Percentiles rank a stretch among this genome's conserved stretches.
These are phyloP conservation scores for Colletotrichum australisinense DNA, from an alignment of 2,329 filamentous ascomycete genomes.

Conservation along the genomic window DNA sequence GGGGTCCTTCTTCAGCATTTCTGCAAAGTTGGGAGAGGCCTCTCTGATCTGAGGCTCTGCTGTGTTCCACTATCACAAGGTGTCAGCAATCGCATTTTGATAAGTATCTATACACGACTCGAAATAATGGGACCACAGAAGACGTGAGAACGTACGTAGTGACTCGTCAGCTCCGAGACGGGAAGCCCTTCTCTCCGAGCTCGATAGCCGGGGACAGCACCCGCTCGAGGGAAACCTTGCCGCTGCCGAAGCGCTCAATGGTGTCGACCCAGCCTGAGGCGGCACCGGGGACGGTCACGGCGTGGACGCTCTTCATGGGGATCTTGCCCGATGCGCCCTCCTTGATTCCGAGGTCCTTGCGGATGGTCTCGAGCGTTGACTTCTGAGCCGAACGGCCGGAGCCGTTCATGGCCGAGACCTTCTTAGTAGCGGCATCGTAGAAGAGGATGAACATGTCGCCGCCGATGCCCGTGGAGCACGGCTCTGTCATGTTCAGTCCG, in stretches of 20 bases:
- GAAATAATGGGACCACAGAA: too few species aligned
- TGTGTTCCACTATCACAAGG: slow-evolving; percentile 73
- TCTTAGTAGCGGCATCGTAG: slow-evolving; percentile 85
- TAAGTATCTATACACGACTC: too few species aligned
- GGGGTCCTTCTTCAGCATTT: slow-evolving; percentile 87
- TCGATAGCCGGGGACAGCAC: slow-evolving; percentile 86
- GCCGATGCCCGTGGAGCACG: slow-evolving; percentile 92
- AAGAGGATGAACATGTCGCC: slow-evolving; percentile 97
- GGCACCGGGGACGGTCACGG: slow-evolving; percentile 89
- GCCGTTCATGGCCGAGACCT: slow-evolving; percentile 89
- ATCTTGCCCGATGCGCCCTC: slow-evolving; percentile 70
- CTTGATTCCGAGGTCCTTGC: slow-evolving; percentile 74
- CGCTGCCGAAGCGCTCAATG: slow-evolving; percentile 89
- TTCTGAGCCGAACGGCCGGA: slow-evolving; percentile 85
- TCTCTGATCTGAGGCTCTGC: slow-evolving; percentile 72
- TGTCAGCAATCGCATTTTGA: not conserved
- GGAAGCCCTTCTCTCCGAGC: slow-evolving; percentile 89
- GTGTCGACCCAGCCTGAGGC: slow-evolving; percentile 94
- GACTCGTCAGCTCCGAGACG: slow-evolving; percentile 82
- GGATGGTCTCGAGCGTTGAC: slow-evolving; percentile 76
- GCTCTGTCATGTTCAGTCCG: slow-evolving; percentile 92
- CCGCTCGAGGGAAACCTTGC: slow-evolving; percentile 80
- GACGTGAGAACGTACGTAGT: slow-evolving; percentile 64
- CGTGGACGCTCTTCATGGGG: slow-evolving; percentile 80
- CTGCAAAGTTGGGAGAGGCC: slow-evolving; percentile 86